Base-by-base conservation (phyloP, 176 grass and related monocot genomes). In the Puccinellia tenuiflora region DNA sequence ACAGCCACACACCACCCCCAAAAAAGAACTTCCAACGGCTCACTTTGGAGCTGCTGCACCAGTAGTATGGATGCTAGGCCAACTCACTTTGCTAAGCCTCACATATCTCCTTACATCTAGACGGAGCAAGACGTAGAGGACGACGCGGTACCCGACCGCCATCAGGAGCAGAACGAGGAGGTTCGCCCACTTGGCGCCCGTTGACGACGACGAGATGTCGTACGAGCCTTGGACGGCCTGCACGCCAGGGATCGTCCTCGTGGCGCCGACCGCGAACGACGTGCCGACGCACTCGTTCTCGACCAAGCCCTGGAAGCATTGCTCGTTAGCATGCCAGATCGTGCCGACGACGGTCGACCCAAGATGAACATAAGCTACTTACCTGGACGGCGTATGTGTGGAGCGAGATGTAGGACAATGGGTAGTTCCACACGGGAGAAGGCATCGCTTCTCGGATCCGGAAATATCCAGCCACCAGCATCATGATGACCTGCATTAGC, bases 391-490 rank as follows among this genome's bases (percentile, higher is more conserved):
- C 82, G 15, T 94, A 97, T 1, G 88, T 89, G 71, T 97, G 95
- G 45, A 97, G 89, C 12, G 92, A 87, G 73, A 94, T 11, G 77
- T 91, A 97, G 21, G 90, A 94, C 53, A 94, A 46, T 3, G 95
- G 95, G 79, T 94, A 97, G 50, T 66, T 86, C 95, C 95, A 97
- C 16, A 94, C 68, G 42, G 88, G 21, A 78, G 73, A 59, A n/a
- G 90, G 92, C 18, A 94, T 84, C 35, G 75, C 80, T 78, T 73
- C 90, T 54, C 75, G 74, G 15, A 92, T 84, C 78, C 88, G 90
- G 75, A 97, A 91, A 91, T 92, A 97, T 78, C 95, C 95, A 52
- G 90, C 92, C 73, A 97, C 88, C 22, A 94, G 88, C 92, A 97
- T 97, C 95, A 97, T 97, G 40, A 86, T 80, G 51, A 88, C 90